These are phyloP conservation scores for Fusarium agapanthi DNA, from an alignment of 2,329 filamentous ascomycete genomes.

Conservation along the genomic window DNA sequence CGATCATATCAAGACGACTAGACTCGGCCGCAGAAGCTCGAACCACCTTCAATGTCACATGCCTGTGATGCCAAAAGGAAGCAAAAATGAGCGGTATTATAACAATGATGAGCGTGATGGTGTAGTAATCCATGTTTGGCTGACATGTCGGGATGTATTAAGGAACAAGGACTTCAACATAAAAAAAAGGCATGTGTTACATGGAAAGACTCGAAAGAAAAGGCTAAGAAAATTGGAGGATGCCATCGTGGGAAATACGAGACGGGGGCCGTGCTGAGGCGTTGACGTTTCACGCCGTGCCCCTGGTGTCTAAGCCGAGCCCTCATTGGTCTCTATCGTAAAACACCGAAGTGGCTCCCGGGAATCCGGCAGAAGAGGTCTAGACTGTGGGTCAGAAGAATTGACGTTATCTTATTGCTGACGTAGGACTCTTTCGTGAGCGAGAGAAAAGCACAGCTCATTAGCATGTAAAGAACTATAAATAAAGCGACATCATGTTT, in stretches of 20 bases:
- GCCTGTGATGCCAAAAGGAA: not conserved
- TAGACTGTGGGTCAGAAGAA: not conserved
- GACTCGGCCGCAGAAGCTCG: not conserved
- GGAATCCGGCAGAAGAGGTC: not conserved
- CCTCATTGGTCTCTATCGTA: not conserved
- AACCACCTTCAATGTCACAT: not conserved
- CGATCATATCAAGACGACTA: not conserved
- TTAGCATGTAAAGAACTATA: too few relatives aligned
- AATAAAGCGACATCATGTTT: too few relatives aligned
- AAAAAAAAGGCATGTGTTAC: fast-evolving
- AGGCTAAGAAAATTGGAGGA: not conserved
- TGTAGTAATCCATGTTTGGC: not conserved
- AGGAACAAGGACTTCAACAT: fast-evolving
- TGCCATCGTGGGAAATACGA: not conserved
- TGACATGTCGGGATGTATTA: not conserved
- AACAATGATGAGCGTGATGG: not conserved
- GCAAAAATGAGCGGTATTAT: not conserved
- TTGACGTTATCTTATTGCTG: not conserved
- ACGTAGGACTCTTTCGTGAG: not conserved
- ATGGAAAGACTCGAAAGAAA: fast-evolving
- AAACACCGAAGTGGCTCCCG: not conserved
- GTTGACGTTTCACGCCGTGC: not conserved
- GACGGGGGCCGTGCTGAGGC: not conserved
- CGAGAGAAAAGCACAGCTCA: fast-evolving
- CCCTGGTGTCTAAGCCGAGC: not conserved